phyloP scores from a whole-genome alignment of 345 rosid species.

The Dipteronia sinensis region DNA sequence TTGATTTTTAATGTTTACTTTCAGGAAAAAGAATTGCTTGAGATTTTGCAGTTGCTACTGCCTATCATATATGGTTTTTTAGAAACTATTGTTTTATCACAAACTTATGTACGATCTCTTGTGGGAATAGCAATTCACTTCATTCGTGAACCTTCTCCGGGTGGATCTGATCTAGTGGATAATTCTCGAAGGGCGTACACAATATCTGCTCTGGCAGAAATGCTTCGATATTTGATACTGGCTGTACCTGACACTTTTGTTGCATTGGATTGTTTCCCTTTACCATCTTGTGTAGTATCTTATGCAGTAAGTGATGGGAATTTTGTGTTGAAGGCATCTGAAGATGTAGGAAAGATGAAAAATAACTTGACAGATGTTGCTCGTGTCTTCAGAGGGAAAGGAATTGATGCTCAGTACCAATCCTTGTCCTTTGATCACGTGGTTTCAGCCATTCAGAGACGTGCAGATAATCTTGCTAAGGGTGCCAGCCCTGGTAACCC shows the following conservation, averaged over 20 bases:
- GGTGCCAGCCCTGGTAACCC: slow-evolving; percentile 71
- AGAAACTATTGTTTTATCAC: slow-evolving; percentile 84
- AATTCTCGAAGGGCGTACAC: slow-evolving; percentile 96
- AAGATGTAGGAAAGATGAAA: slow-evolving; percentile 65
- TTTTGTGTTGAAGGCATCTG: slow-evolving; percentile 67
- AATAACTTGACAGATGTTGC: slow-evolving; percentile 52
- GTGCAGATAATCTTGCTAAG: slow-evolving; percentile 76
- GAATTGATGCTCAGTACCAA: slow-evolving; percentile 74
- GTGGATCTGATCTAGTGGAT: slow-evolving; percentile 92
- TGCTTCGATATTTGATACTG: slow-evolving; percentile 85
- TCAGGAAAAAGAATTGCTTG: slow-evolving; percentile 85
- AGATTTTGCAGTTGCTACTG: slow-evolving; percentile 81
- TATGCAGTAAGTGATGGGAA: slow-evolving; percentile 67
- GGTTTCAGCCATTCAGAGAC: slow-evolving; percentile 69
- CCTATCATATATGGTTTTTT: slow-evolving; percentile 86
- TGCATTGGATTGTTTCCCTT: slow-evolving; percentile 91
- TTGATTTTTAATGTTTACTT: slow-evolving; percentile 31
- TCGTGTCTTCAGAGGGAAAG: slow-evolving; percentile 57
- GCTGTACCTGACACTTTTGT: slow-evolving; percentile 97
- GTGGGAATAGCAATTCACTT: slow-evolving; percentile 77
- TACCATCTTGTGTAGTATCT: slow-evolving; percentile 75
- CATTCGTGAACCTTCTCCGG: slow-evolving; percentile 84
- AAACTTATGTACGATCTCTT: slow-evolving; percentile 79
- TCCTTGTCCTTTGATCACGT: slow-evolving; percentile 68
- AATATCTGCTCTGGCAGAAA: slow-evolving; percentile 81